These are phyloP conservation scores for Fusarium buharicum DNA, from an alignment of 2,329 filamentous ascomycete species.

Conservation along the genomic window DNA sequence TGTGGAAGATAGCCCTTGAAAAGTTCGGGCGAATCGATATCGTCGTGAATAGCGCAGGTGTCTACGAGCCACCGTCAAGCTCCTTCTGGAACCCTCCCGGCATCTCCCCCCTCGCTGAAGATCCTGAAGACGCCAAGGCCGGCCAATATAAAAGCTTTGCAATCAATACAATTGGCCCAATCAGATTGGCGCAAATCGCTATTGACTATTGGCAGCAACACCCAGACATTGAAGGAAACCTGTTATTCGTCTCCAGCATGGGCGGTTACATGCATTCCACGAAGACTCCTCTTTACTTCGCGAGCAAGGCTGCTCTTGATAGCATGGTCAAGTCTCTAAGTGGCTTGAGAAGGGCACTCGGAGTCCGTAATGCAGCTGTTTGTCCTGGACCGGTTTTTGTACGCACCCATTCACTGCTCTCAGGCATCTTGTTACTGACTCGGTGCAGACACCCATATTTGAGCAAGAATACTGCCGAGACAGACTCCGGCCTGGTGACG, in stretches of 20 bases:
- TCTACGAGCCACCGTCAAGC: conserved; percentile 50
- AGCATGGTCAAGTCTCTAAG: conserved; percentile 25
- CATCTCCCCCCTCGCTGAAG: conserved; percentile 29
- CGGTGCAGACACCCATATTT: conserved; percentile 13
- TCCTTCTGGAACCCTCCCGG: conserved; percentile 45
- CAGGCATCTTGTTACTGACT: fast-evolving
- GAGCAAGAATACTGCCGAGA: conserved; percentile 21
- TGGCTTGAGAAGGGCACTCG: not conserved
- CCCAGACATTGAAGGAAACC: conserved; percentile 25
- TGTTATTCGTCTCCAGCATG: conserved; percentile 45
- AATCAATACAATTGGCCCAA: conserved; percentile 44
- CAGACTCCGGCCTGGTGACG: not conserved
- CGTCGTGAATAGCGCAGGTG: conserved; percentile 70
- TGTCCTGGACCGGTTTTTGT: conserved; percentile 27
- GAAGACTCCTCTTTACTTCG: conserved; percentile 40
- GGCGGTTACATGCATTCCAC: conserved; percentile 45
- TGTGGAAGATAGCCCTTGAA: conserved; percentile 52
- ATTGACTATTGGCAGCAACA: conserved; percentile 47
- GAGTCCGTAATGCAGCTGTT: conserved; percentile 22
- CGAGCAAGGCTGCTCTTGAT: conserved; percentile 29
- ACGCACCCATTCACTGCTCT: not conserved
- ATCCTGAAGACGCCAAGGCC: conserved; percentile 23
- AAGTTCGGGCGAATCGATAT: conserved; percentile 67
- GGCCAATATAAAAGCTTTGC: conserved; percentile 42
- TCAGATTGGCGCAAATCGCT: conserved; percentile 46